These are phyloP conservation scores for Letharia lupina DNA, from an alignment of 495 filamentous ascomycete genomes.

Conservation along the genomic window DNA sequence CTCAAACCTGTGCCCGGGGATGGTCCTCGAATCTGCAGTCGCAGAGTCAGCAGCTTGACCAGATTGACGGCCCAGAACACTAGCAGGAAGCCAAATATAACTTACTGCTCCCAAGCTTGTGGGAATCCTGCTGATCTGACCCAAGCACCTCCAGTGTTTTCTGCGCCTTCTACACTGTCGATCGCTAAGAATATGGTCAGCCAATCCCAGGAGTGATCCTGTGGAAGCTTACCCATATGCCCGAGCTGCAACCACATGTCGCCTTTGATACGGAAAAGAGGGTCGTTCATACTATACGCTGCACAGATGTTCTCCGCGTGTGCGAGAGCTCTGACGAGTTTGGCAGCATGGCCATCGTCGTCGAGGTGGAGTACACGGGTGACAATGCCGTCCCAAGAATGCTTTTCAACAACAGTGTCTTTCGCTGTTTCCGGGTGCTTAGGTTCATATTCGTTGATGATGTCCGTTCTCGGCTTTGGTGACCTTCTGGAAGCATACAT, in stretches of 20 bases:
- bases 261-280: slow-evolving; percentile 48
- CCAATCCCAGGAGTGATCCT: neutral
- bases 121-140: slow-evolving; percentile 23
- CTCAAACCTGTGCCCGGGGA: slow-evolving; percentile 20
- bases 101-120: slow-evolving; percentile 23
- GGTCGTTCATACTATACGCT: slow-evolving; percentile 38
- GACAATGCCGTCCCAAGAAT: slow-evolving; percentile 49
- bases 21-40: slow-evolving; percentile 16
- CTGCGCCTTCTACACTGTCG: slow-evolving; percentile 21
- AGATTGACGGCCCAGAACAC: neutral
- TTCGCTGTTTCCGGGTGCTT: slow-evolving; percentile 20
- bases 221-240: slow-evolving; percentile 34
- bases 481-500: slow-evolving; percentile 55
- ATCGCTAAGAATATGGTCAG: slow-evolving; percentile 15
- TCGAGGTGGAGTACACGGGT: slow-evolving; percentile 41
- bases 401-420: neutral
- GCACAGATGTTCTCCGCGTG: slow-evolving; percentile 45
- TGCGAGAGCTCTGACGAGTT: slow-evolving; percentile 60
- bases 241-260: slow-evolving; percentile 64
- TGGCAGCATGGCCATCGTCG: slow-evolving; percentile 75
- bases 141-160: slow-evolving; percentile 19
- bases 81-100: neutral
- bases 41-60: slow-evolving; percentile 9
- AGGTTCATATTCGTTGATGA: slow-evolving; percentile 47
- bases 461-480: slow-evolving; percentile 47